Conservation (phyloP, 163 green algal species). For the Chloromonas sp. region DNA sequence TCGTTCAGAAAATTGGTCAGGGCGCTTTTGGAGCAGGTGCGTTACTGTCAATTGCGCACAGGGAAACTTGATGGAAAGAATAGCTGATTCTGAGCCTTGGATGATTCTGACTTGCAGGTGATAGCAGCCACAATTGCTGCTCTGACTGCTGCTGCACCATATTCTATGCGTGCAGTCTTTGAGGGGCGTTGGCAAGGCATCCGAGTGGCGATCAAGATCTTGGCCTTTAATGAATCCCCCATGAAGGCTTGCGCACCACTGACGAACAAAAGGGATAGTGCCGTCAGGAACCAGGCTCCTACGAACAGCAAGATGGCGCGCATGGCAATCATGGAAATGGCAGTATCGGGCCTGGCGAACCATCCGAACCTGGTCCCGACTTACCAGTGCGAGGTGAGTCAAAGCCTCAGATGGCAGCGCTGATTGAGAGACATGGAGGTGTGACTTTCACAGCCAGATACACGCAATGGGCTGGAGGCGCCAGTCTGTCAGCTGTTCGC, state of each 20-base stretch:
- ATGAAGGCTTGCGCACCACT: background rate
- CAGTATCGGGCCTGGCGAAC: background rate
- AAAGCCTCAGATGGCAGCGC: no score
- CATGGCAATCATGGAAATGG: background rate
- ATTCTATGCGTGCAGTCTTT: background rate
- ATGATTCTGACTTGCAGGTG: background rate
- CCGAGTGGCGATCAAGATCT: background rate
- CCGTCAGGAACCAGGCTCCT: background rate
- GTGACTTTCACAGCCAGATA: no score
- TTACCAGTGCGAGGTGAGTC: background rate
- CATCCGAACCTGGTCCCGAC: constrained; percentile 1
- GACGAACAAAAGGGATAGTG: background rate
- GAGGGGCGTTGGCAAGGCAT: background rate
- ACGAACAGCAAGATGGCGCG: background rate
- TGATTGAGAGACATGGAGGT: no score
- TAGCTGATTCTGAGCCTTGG: background rate
- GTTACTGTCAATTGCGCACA: background rate
- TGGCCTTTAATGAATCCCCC: background rate
- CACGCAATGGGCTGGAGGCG: no score
- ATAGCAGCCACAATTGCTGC: no score
- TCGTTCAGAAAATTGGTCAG: background rate
- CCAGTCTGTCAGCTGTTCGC: no score
- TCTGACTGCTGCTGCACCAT: no score
- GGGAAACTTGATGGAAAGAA: background rate
- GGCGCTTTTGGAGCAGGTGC: background rate